Base-by-base conservation (phyloP, 768 basidiomycete species). In the Mrakia hoshinonis region DNA sequence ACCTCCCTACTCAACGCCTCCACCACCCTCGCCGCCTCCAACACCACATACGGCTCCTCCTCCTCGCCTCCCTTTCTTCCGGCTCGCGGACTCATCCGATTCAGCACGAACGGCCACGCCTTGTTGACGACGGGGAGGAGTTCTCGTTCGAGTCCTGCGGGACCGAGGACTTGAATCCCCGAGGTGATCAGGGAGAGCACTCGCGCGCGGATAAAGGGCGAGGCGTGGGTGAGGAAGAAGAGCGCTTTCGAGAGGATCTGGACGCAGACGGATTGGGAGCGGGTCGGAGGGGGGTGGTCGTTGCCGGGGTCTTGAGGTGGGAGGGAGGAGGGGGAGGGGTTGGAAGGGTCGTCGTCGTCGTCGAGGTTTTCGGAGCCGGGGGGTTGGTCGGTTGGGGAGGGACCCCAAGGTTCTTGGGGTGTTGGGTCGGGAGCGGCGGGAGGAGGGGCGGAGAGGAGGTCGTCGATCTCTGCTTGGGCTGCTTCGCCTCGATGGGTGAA, bases 71-170 rank as follows among this genome's bases (percentile, higher is more conserved):
- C 34, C 36, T 18, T 22, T n/a, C 58, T 6, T 15, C 34, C 22
- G 58, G 7, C 11, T 22, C 4, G 22, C 31, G 22, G 31, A 79
- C 77, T 43, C 67, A 98, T 82, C 10, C 95, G 85, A 75, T 92
- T 92, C 68, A 98, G 80, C 75, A 99, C 86, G 78, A 88, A 91
- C n/a, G 92, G 91, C 96, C 96, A 99, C 1, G 90, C 89, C 26
- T 85, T 84, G 79, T 98, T 90, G 46, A 97, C 85, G 5, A 89
- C 84, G 2, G 92, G 90, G 49, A 98, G 84, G 22, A 97, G 84
- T 20, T 88, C 85, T 15, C 87, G 85, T 76, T 88, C 87, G 0
- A 80, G 76, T 84, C 52, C 58, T 10, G 48, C 12, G 51, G 72
- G n/a, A 76, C 75, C 60, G 22, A 83, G 77, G 7, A 93, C 86